Evolutionary conservation across 2,329 filamentous ascomycete species (phyloP), one percentile per base, ranked within the genome.

Genomic region (Juglanconis oblonga): DNA sequence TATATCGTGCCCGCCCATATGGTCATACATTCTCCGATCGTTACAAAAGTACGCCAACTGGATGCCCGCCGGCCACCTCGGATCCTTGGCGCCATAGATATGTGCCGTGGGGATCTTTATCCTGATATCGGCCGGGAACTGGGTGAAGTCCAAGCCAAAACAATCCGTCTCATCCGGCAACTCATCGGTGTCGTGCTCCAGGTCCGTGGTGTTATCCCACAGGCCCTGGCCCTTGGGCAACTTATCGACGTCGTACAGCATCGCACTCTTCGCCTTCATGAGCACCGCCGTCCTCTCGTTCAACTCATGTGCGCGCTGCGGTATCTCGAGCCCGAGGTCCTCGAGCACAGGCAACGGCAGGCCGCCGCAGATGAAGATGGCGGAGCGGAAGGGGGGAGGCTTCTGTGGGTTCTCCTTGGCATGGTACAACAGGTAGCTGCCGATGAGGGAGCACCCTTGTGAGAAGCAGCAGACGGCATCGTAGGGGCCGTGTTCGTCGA

Each of bases 311-410:
- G 75, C 74, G 29, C 66, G 64, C 10, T 65, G 61, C 11, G 74
- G 63, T 1, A 77, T 68, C 1, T 63, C 58, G 1, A 75, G 66
- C 5, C 71, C 73, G 5, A 78, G 67, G 38, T 74, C 71, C 40
- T 70, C 71, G 1, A 76, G 67, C 17, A 67, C 67, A 5, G 63
- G 60, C 35, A 78, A 67, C 10, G 75, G 71, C 44, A 78, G 49
- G 8, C 71, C 71, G 38, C 76, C 76, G 62, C 74, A 74, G 45
- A 78, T 67, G 64, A 78, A 78, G 36, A 77, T 65, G 54, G 72
- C 76, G 5, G 73, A 74, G 31, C 67, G 67, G 64, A 79, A 77
- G 1, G 74, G 73, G 8, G 72, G 65, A 5, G 67, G 66, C 3
- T 65, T 58, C 8, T 65, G 61, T n/a, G 69, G 65, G 10, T 65